These are phyloP conservation scores for Biscogniauxia marginata DNA, from an alignment of 2,329 filamentous ascomycete species.

Conservation along the genomic window DNA sequence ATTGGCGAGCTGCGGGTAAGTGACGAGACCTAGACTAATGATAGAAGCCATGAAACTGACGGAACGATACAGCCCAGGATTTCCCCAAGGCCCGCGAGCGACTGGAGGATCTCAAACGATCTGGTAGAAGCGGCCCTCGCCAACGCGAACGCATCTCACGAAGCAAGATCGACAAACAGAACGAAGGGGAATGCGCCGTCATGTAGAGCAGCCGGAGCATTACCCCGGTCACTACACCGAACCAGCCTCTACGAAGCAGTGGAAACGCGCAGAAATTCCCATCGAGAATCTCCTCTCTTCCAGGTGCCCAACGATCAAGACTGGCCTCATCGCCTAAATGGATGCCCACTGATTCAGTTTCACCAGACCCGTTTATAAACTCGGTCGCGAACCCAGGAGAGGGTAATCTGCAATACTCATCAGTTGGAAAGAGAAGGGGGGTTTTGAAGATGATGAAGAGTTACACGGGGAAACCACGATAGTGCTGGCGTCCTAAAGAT, in stretches of 20 bases:
- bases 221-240: slow-evolving; percentile 2
- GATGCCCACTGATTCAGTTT: not conserved
- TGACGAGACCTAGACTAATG: slow-evolving; percentile 24
- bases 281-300: not conserved
- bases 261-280: not conserved
- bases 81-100: slow-evolving; percentile 91
- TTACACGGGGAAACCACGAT: not conserved
- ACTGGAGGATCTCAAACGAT: slow-evolving; percentile 85
- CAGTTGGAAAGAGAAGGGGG: not conserved
- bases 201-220: slow-evolving; percentile 57
- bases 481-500: not conserved
- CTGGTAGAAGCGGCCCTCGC: slow-evolving; percentile 69
- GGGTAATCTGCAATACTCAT: not conserved
- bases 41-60: slow-evolving; percentile 26
- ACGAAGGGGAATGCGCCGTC: slow-evolving; percentile 82
- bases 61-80: slow-evolving; percentile 70
- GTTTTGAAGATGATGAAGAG: not conserved
- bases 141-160: slow-evolving; percentile 77
- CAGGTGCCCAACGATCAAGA: not conserved
- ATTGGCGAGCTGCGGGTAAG: slow-evolving; percentile 94
- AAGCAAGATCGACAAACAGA: slow-evolving; percentile 77
- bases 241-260: not conserved
- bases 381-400: not conserved
- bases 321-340: not conserved
- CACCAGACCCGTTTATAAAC: not conserved